Evolutionary conservation across 768 basidiomycete genomes (phyloP).

Genomic region (Boletus pseudopeckii): DNA sequence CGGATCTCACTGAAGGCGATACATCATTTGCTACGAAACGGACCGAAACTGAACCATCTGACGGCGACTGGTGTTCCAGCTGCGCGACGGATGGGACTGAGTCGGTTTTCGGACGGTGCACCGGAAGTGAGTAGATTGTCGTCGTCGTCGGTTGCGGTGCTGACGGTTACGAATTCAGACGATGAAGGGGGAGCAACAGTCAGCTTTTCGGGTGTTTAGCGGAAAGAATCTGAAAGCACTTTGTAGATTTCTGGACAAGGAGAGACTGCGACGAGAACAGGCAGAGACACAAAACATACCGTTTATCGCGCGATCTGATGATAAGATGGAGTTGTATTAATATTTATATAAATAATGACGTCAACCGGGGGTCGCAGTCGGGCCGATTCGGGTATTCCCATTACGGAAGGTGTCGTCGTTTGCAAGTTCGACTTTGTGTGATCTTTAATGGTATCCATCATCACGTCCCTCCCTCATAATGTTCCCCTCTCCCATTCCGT

Average conservation of each 20-base stretch:
- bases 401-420: slow-evolving; percentile 5
- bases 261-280: slow-evolving; percentile 52
- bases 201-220: slow-evolving; percentile 77
- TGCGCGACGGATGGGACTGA: slow-evolving; percentile 64
- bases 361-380: no score
- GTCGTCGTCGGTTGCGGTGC: background rate
- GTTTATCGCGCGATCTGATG: slow-evolving; percentile 59
- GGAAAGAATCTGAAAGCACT: slow-evolving; percentile 63
- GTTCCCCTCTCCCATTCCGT: no score
- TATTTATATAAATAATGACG: slow-evolving; percentile 12
- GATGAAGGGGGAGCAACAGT: slow-evolving; percentile 61
- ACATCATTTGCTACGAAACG: slow-evolving; percentile 61
- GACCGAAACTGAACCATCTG: slow-evolving; percentile 65
- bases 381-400: no score
- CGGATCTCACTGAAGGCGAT: slow-evolving; percentile 73
- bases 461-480: no score
- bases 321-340: slow-evolving; percentile 63
- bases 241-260: slow-evolving; percentile 69
- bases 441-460: background rate
- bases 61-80: slow-evolving; percentile 77
- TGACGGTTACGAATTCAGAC: slow-evolving; percentile 39
- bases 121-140: slow-evolving; percentile 48
- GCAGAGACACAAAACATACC: slow-evolving; percentile 59
- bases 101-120: slow-evolving; percentile 71
- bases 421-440: background rate